Conservation (phyloP, 805 yeast genomes). For the Pichia ethanolica region DNA sequence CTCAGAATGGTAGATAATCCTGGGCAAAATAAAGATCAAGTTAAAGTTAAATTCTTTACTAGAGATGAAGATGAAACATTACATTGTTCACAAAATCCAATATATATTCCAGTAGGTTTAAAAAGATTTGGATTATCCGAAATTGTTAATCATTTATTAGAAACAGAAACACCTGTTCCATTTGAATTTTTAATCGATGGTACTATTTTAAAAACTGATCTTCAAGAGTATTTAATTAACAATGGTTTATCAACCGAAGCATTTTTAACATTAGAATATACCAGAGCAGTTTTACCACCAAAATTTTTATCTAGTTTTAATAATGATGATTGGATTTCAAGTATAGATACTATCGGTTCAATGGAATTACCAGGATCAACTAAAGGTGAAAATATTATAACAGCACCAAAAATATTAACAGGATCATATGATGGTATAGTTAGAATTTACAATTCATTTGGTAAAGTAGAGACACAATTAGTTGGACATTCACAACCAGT, state of each 20-base stretch:
- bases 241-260: constrained; percentile 81
- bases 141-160: constrained; percentile 83
- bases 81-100: constrained; percentile 71
- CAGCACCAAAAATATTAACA: constrained; percentile 58
- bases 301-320: constrained; percentile 78
- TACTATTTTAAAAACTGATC: constrained; percentile 64
- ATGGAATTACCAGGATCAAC: constrained; percentile 25
- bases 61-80: constrained; percentile 71
- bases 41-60: constrained; percentile 77
- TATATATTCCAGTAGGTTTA: constrained; percentile 78
- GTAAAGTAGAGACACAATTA: constrained; percentile 70
- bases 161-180: constrained; percentile 61
- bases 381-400: constrained; percentile 22
- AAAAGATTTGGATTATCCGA: constrained; percentile 92
- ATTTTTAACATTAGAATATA: constrained; percentile 74
- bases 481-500: constrained; percentile 87
- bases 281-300: constrained; percentile 92
- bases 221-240: constrained; percentile 68
- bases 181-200: constrained; percentile 92
- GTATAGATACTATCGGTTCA: constrained; percentile 44
- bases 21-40: constrained; percentile 33
- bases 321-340: constrained; percentile 94
- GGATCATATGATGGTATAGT: constrained; percentile 92
- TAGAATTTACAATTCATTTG: constrained; percentile 78
- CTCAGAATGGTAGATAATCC: constrained; percentile 11